Percentiles rank a stretch among this genome's conserved stretches.
Conservation (phyloP, 495 filamentous ascomycete species). For the Tirmania nivea region DNA sequence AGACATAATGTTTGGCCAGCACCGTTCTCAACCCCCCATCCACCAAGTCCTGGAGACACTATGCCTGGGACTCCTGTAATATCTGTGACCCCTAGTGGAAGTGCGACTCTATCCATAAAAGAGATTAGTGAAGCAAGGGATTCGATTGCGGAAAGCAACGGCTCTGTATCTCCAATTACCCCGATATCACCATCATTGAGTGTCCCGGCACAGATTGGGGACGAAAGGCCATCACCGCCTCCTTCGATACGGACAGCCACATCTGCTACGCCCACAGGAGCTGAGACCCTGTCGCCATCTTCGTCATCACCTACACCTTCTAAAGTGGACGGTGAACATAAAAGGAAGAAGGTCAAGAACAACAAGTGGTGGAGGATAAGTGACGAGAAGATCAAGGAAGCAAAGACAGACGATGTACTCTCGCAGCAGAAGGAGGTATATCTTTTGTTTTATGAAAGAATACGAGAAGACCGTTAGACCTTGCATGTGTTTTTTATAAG, state of each 20-base stretch:
- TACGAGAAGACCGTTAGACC: too few relatives aligned
- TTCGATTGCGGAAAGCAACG: neutral
- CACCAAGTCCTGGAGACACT: slow-evolving; percentile 34
- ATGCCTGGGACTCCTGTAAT: slow-evolving; percentile 16
- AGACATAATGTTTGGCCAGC: slow-evolving; percentile 50
- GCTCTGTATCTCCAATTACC: neutral
- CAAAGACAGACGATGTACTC: slow-evolving; percentile 73
- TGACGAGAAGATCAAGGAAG: slow-evolving; percentile 89
- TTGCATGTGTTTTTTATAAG: too few relatives aligned
- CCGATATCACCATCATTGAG: neutral
- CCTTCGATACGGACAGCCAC: neutral
- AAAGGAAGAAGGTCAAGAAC: slow-evolving; percentile 7
- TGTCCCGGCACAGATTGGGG: neutral
- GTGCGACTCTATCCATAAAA: neutral
- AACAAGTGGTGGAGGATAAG: slow-evolving; percentile 84
- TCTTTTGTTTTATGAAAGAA: slow-evolving; percentile 69
- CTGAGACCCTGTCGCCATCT: neutral
- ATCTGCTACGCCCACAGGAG: neutral
- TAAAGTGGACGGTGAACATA: neutral
- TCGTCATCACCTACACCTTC: neutral
- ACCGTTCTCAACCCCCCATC: slow-evolving; percentile 53
- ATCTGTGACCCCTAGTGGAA: slow-evolving; percentile 14
- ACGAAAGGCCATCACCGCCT: neutral
- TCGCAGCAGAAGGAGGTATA: slow-evolving; percentile 93
- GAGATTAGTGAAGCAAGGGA: neutral